Evolutionary conservation across 805 yeast species (phyloP), one percentile per base, ranked within the genome.

Genomic region (Saturnispora galanensis): DNA sequence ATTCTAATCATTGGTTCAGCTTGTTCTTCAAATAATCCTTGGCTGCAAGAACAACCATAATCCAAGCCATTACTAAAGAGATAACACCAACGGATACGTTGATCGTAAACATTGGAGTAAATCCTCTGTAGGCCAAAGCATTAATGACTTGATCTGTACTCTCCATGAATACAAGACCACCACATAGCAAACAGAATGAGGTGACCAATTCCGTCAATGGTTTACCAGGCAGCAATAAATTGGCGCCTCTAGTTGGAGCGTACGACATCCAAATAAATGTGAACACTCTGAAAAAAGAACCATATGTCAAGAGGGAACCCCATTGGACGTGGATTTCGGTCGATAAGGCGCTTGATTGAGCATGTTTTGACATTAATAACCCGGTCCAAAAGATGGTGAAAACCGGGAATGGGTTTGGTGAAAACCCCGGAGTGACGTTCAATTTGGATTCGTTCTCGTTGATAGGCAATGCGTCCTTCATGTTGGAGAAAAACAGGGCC

Each of bases 371-470:
- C 98, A 93, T 93, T 50, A 93, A 70, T 11, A 82, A 73, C 28
- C 98, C 98, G 1, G 97, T 93, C 95, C 96, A 93, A 66, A 85
- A 93, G 31, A 93, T 84, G 2, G 94, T 87, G 52, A 93, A 76
- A 1, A 85, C 79, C 3, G 97, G 97, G 75, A 93, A 87, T 31
- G 97, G 97, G 60, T 93, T 93, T 51, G 95, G 89, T 1, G 95
- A 81, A 61, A 69, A 84, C 0, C 94, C 94, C 2, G 89, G 89
- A 1, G 81, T 63, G 30, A 38, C 40, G 10, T 56, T 73, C 18
- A 46, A 10, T 10, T 44, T 41, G 16, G 35, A 16, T 17, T 36
- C 31, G 16, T 48, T 42, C 35, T 38, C 37, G 15, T 16, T 40
- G 35, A 18, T 16, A 31, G 38, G 15, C 31, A 55, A 35, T n/a